Evolutionary conservation across 192 early-diverging fungal genomes (phyloP).

Genomic region (Linnemannia elongata): DNA sequence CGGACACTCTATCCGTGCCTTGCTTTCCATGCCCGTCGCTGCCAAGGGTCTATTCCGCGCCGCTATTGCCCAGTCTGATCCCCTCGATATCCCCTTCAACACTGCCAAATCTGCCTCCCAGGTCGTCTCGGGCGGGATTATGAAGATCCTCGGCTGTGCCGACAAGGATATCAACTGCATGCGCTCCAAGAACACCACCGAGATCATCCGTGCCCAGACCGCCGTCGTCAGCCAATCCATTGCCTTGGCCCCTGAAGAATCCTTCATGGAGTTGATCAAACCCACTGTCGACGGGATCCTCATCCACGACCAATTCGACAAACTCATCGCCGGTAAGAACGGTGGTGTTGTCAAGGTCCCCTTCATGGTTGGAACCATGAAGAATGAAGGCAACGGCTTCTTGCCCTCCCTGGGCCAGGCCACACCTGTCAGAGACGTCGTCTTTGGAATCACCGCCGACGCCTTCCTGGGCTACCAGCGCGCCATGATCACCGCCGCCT

Average conservation of each 20-base stretch:
- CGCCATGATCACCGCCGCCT: slow-evolving; percentile 25
- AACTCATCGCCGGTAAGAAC: slow-evolving; percentile 33
- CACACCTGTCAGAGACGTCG: neutral
- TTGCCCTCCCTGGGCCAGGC: slow-evolving; percentile 22
- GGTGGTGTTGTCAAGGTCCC: slow-evolving; percentile 24
- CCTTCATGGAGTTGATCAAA: slow-evolving; percentile 32
- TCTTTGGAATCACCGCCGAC: slow-evolving; percentile 17
- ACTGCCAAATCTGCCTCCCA: slow-evolving; percentile 11
- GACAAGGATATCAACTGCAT: slow-evolving; percentile 21
- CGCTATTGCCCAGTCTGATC: slow-evolving; percentile 30
- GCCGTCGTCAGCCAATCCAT: slow-evolving; percentile 18
- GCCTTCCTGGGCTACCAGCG: slow-evolving; percentile 27
- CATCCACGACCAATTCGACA: slow-evolving; percentile 21
- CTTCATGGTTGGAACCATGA: slow-evolving; percentile 37
- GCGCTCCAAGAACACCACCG: slow-evolving; percentile 19
- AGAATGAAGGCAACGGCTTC: slow-evolving; percentile 29
- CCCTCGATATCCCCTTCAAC: slow-evolving; percentile 22
- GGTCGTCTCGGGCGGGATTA: slow-evolving; percentile 21
- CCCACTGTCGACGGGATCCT: slow-evolving; percentile 26
- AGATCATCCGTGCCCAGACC: slow-evolving; percentile 21
- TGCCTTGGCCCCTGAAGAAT: slow-evolving; percentile 23
- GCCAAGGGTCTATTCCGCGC: slow-evolving; percentile 26
- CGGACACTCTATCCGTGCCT: slow-evolving; percentile 23
- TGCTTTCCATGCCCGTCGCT: slow-evolving; percentile 22
- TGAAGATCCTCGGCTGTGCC: slow-evolving; percentile 2